Evolutionary conservation across 768 basidiomycete species (phyloP), one percentile per base, ranked within the genome.

Genomic region (Galerina marginata): DNA sequence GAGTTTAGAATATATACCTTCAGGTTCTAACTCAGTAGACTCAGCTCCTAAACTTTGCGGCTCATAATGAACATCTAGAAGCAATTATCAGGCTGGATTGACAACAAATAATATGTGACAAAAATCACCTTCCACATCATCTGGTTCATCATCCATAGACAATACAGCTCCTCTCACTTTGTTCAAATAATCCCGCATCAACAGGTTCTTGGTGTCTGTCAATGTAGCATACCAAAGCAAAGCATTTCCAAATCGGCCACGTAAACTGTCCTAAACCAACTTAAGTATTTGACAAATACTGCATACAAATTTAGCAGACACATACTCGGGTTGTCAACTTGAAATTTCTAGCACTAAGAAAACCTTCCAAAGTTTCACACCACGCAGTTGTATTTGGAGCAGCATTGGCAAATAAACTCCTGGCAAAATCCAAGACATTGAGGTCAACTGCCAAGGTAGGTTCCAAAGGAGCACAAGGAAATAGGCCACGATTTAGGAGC

Each of bases 391-490:
- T 52, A 29, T 60, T 60, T 6, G 59, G 59, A 29, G 59, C 74
- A 1, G 69, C 68, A 46, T 62, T 65, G 49, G 73, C 45, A 58
- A 73, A 76, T 0, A 77, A 59, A 7, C 61, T 40, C 36, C 45
- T 25, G 0, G 70, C 69, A 56, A 77, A 74, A 36, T 71, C 65
- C 9, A 77, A 55, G 29, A 76, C 62, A 38, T 59, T 60, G 15
- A 77, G 36, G 54, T 75, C 71, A 1, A 78, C 69, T 9, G 72
- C 76, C 5, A 78, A 58, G 7, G 69, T 67, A 6, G 76, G 76
- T 0, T 46, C 54, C 3, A 67, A 15, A 0, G 75, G 76, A 6
- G 72, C 59, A 60, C 59, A 60, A 16, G 59, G 59, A 49, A 60
- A 60, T 2, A 60, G 53, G 1, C 59, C 59, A 23, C 6, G 20